phyloP scores from a whole-genome alignment of 1,284 basidiomycete species.

The Tetrapyrgos nigripes region DNA sequence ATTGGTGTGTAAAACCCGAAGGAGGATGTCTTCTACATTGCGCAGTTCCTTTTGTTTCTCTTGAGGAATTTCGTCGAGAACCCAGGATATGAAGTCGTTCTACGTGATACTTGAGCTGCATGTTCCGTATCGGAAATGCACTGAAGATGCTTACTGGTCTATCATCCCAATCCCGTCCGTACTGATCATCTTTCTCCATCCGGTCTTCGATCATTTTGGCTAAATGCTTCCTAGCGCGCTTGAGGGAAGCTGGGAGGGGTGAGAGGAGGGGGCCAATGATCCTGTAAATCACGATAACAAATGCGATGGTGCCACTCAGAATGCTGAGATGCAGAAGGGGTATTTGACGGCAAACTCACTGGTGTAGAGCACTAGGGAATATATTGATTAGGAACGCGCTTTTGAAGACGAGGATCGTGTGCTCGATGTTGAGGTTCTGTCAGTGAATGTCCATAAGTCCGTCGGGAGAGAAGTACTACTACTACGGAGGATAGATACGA shows the following conservation, averaged over 20 bases:
- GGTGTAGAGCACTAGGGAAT: constrained; percentile 7
- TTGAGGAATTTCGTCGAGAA: constrained; percentile 2
- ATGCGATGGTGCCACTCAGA: no score
- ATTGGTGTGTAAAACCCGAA: constrained; percentile 31
- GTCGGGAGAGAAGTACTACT: no score
- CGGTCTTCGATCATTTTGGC: constrained; percentile 18
- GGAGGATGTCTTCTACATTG: constrained; percentile 19
- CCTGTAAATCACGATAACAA: not conserved
- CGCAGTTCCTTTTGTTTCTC: not conserved
- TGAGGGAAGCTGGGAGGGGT: constrained; percentile 16
- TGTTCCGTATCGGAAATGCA: not conserved
- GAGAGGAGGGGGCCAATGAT: not conserved
- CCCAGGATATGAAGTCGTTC: constrained; percentile 15
- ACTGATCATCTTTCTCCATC: constrained; percentile 8
- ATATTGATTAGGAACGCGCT: not conserved
- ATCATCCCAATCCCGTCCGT: constrained; percentile 8
- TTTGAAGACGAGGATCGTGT: constrained; percentile 4
- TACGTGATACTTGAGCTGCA: not conserved
- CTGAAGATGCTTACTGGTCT: constrained; percentile 15
- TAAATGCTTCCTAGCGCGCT: constrained; percentile 21
- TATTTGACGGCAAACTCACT: not conserved
- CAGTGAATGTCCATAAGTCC: no score
- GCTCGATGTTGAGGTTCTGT: constrained; percentile 11
- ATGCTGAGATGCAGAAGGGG: not conserved
- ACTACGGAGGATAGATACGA: no score